A percentile compares a stretch with the other conserved stretches of the same genome.
phyloP scores from a whole-genome alignment of 139 green algal genomes.

The Chlorella sp. region DNA sequence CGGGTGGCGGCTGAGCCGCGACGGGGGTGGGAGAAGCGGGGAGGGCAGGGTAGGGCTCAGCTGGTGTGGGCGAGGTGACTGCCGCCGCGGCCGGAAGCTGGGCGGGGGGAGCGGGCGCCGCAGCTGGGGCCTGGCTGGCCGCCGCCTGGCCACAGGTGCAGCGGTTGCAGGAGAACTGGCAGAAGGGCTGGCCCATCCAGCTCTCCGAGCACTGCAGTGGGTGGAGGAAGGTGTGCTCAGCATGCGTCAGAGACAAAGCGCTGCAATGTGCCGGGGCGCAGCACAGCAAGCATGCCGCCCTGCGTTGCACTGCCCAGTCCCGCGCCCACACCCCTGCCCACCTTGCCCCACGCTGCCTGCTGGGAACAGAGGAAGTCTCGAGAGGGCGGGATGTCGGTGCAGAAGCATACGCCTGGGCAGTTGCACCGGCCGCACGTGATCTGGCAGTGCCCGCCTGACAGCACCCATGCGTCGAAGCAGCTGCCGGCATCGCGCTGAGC shows the following conservation, averaged over 20 bases:
- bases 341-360: conserved; percentile 20
- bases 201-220: neutral
- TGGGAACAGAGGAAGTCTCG: neutral
- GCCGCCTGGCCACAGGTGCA: neutral
- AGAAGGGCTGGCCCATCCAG: conserved; percentile 1
- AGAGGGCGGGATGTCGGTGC: conserved; percentile 3
- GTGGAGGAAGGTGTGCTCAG: neutral
- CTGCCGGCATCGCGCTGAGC: neutral
- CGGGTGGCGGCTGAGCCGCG: neutral
- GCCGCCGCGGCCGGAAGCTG: no score
- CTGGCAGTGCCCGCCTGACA: neutral
- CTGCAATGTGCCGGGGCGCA: neutral
- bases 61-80: no score
- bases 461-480: neutral
- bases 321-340: neutral
- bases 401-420: neutral
- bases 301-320: no score
- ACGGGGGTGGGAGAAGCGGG: neutral
- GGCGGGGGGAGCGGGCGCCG: neutral
- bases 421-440: neutral
- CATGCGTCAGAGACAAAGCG: no score
- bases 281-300: no score
- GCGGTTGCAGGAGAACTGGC: conserved; percentile 18
- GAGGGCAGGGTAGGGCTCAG: no score
- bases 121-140: neutral